Conservation (phyloP, 2,329 filamentous ascomycete genomes). For the Dactylonectria macrodidyma region DNA sequence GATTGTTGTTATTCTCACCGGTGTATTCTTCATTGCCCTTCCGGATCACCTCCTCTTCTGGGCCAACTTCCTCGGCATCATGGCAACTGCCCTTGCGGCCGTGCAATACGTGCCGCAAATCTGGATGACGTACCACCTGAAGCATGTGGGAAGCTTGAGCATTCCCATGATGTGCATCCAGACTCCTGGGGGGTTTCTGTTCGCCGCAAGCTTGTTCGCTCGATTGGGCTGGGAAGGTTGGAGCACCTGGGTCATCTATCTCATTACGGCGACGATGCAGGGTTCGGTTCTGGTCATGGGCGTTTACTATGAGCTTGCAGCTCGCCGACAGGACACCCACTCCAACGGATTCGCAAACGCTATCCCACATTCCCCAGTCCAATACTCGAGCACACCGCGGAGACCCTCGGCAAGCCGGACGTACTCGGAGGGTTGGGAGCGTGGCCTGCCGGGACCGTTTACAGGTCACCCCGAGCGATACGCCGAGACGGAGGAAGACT, state of each 20-base stretch:
- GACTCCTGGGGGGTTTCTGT: conserved; percentile 92
- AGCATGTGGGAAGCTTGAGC: conserved; percentile 90
- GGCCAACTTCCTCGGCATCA: conserved; percentile 88
- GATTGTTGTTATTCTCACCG: conserved; percentile 77
- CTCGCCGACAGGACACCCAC: conserved; percentile 52
- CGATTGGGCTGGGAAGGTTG: conserved; percentile 87
- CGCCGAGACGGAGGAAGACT: conserved; percentile 65
- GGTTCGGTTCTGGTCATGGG: conserved; percentile 85
- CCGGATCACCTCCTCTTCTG: conserved; percentile 79
- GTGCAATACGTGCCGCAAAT: conserved; percentile 98
- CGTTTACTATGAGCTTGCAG: conserved; percentile 78
- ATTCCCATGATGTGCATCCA: conserved; percentile 99
- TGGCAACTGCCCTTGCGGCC: conserved; percentile 82
- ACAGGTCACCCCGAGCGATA: conserved; percentile 68
- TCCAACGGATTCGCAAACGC: conserved; percentile 42
- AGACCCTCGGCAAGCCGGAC: conserved; percentile 59
- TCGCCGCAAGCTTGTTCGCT: conserved; percentile 86
- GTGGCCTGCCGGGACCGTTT: conserved; percentile 65
- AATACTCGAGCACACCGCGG: conserved; percentile 47
- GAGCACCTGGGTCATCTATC: conserved; percentile 95
- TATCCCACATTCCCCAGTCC: conserved; percentile 48
- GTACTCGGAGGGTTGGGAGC: conserved; percentile 66
- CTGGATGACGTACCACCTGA: conserved; percentile 87
- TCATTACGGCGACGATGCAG: conserved; percentile 89
- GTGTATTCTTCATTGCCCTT: conserved; percentile 75